Evolutionary conservation across 1,284 basidiomycete species (phyloP).

Genomic region (Leccinum pachyderme): DNA sequence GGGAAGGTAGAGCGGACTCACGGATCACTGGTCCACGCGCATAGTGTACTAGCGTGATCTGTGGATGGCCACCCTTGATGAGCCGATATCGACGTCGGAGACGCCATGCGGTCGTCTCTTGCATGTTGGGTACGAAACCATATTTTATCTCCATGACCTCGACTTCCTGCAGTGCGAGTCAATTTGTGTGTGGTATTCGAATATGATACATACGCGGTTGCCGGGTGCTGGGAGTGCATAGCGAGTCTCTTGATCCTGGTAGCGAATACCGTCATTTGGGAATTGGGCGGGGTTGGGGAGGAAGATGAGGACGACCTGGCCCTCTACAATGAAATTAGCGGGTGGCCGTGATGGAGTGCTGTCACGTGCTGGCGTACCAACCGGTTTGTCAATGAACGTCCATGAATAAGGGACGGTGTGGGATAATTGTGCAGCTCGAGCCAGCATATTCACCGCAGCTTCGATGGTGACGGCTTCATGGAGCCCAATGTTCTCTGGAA

Average conservation of each 20-base stretch:
- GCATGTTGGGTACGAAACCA: conserved; percentile 67
- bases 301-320: conserved; percentile 60
- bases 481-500: conserved; percentile 58
- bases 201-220: conserved; percentile 45
- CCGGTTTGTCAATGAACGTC: conserved; percentile 71
- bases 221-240: conserved; percentile 47
- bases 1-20: conserved; percentile 38
- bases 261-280: conserved; percentile 71
- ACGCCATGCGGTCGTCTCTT: conserved; percentile 60
- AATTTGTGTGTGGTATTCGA: background rate
- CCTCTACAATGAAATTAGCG: conserved; percentile 45
- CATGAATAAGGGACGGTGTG: conserved; percentile 60
- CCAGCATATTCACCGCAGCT: conserved; percentile 56
- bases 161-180: conserved; percentile 51
- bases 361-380: conserved; percentile 42
- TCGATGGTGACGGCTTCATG: conserved; percentile 57
- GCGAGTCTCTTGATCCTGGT: conserved; percentile 64
- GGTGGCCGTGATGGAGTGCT: background rate
- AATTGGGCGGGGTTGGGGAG: conserved; percentile 53
- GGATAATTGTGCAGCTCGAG: conserved; percentile 54
- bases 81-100: conserved; percentile 68
- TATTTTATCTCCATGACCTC: conserved; percentile 69
- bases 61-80: conserved; percentile 64
- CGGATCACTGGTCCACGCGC: conserved; percentile 56
- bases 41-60: conserved; percentile 72